Percentiles rank a stretch among this genome's conserved stretches.
phyloP scores from a whole-genome alignment of 768 basidiomycete genomes.

The Mycena capillaripes region DNA sequence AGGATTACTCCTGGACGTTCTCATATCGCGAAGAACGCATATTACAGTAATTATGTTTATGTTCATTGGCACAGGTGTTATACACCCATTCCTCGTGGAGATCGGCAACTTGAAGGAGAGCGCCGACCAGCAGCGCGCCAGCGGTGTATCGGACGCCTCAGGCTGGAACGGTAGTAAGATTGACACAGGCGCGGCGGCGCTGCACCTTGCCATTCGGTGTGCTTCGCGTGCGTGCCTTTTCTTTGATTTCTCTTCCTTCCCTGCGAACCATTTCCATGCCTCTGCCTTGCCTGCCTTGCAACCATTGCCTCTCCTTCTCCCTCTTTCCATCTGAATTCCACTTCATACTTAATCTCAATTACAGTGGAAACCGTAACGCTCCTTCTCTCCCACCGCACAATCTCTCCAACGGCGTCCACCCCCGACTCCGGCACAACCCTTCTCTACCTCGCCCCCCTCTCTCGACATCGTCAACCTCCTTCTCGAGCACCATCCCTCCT shows the following conservation, averaged over 20 bases:
- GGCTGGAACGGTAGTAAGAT: conserved; percentile 35
- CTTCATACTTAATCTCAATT: no score
- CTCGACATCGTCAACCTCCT: conserved; percentile 83
- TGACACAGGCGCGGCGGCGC: conserved; percentile 79
- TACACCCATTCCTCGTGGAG: conserved; percentile 87
- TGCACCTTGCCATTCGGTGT: conserved; percentile 89
- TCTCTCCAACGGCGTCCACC: conserved; percentile 84
- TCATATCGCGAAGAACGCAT: no score
- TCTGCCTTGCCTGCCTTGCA: not conserved
- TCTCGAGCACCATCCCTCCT: conserved; percentile 87
- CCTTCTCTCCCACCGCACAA: conserved; percentile 78
- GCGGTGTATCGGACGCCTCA: no score
- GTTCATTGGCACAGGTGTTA: no score
- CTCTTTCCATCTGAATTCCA: no score
- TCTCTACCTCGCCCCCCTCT: conserved; percentile 74
- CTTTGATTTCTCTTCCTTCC: not conserved
- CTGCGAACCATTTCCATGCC: no score
- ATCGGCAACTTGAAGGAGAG: conserved; percentile 75
- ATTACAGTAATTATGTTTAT: no score
- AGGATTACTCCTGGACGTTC: no score
- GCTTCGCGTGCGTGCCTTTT: conserved; percentile 69
- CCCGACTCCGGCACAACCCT: conserved; percentile 84
- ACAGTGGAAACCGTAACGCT: conserved; percentile 74
- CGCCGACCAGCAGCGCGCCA: conserved; percentile 48
- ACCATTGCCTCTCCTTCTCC: not conserved